Conservation (phyloP, 2,329 filamentous ascomycete species). For the Lojkania enalia region DNA sequence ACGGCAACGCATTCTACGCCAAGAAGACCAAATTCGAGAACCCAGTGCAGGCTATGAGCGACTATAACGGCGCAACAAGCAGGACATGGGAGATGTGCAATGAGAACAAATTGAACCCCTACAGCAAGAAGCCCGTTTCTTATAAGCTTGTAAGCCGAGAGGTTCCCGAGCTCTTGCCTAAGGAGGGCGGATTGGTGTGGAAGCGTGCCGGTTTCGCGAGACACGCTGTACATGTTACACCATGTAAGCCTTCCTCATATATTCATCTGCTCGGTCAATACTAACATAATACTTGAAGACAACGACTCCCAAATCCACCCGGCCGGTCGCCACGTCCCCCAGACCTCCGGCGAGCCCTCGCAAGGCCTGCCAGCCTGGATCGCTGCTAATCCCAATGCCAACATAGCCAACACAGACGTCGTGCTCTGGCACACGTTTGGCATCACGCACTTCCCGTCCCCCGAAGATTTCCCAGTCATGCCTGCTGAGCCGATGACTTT, state of each 20-base stretch:
- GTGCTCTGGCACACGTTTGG: conserved; percentile 96
- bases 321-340: conserved; percentile 83
- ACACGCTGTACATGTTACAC: conserved; percentile 86
- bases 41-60: conserved; percentile 67
- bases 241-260: conserved; percentile 62
- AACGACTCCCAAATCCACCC: conserved; percentile 80
- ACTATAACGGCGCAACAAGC: conserved; percentile 79
- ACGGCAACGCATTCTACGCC: conserved; percentile 89
- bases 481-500: conserved; percentile 78
- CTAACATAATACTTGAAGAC: conserved; percentile 65
- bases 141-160: conserved; percentile 93
- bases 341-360: conserved; percentile 80
- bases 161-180: conserved; percentile 76
- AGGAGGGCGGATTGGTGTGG: conserved; percentile 80
- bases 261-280: conserved; percentile 7
- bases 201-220: conserved; percentile 86
- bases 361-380: conserved; percentile 77
- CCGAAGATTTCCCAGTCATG: conserved; percentile 93
- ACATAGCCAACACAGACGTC: conserved; percentile 79
- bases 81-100: conserved; percentile 92
- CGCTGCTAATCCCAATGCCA: conserved; percentile 64
- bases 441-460: conserved; percentile 83
- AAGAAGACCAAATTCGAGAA: conserved; percentile 80
- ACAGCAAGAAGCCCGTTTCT: conserved; percentile 79
- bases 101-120: conserved; percentile 78